phyloP scores from a whole-genome alignment of 2,329 filamentous ascomycete genomes.

The Fusarium coicis region DNA sequence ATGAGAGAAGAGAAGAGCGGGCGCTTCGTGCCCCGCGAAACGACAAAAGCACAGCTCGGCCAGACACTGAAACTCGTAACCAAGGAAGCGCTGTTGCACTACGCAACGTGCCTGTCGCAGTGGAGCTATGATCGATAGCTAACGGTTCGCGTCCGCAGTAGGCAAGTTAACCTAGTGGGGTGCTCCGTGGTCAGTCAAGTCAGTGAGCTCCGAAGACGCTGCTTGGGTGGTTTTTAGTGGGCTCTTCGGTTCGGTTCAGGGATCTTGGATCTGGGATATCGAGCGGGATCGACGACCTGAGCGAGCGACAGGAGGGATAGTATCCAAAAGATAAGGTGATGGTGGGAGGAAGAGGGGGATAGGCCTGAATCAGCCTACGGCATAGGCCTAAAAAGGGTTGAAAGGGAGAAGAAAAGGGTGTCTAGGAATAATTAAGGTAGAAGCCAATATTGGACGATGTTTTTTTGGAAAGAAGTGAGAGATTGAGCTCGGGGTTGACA shows the following conservation, averaged over 20 bases:
- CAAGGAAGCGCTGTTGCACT: constrained; percentile 34
- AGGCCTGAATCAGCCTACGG: constrained; percentile 11
- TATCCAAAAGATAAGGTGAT: constrained; percentile 30
- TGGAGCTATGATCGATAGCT: constrained; percentile 36
- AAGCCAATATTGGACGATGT: constrained; percentile 8
- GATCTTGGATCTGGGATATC: constrained; percentile 40
- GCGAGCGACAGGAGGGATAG: constrained; percentile 13
- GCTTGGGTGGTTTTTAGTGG: constrained; percentile 38
- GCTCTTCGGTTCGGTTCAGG: constrained; percentile 29
- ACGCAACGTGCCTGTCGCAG: constrained; percentile 31
- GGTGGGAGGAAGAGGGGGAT: constrained; percentile 19
- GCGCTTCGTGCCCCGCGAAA: constrained; percentile 45
- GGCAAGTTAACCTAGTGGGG: constrained; percentile 33
- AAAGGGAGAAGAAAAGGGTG: constrained; percentile 3
- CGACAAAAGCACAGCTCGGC: constrained; percentile 35
- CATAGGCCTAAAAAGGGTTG: not conserved
- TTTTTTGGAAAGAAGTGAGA: constrained; percentile 15
- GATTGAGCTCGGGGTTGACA: constrained; percentile 24
- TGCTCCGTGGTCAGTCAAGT: constrained; percentile 13
- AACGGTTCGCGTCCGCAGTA: constrained; percentile 34
- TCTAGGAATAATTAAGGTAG: constrained; percentile 11
- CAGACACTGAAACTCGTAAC: constrained; percentile 33
- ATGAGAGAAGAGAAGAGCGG: constrained; percentile 47
- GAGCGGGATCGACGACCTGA: constrained; percentile 37
- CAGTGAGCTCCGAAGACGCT: constrained; percentile 29